Evolutionary conservation across 2,329 filamentous ascomycete genomes (phyloP).

Genomic region (Ceratocystis ficicola): DNA sequence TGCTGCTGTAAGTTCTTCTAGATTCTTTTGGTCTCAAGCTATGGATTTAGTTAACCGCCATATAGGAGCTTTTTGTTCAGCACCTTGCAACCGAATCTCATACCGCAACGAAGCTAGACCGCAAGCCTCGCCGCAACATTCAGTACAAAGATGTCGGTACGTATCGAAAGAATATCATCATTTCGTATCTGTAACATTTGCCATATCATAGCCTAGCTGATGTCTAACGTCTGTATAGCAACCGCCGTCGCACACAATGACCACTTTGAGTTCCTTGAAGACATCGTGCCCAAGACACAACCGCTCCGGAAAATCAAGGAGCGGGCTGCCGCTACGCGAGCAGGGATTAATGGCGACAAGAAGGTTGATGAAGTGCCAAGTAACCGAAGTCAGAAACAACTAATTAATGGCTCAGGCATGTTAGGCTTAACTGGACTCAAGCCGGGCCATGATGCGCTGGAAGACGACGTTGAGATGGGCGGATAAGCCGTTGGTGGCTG

Average conservation of each 20-base stretch:
- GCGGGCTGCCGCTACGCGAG: conserved; percentile 39
- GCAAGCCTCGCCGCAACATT: conserved; percentile 83
- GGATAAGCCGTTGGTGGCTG: conserved; percentile 34
- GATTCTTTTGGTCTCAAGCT: conserved; percentile 7
- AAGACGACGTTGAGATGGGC: conserved; percentile 44
- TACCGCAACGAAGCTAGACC: conserved; percentile 78
- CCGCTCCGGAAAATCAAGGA: conserved; percentile 70
- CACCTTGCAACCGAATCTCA: conserved; percentile 76
- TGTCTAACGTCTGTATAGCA: conserved; percentile 35
- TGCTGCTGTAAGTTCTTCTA: conserved; percentile 52
- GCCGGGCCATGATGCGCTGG: conserved; percentile 33
- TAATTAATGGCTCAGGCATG: conserved; percentile 23
- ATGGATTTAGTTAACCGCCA: conserved; percentile 18
- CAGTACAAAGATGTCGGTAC: conserved; percentile 88
- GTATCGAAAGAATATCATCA: conserved; percentile 23
- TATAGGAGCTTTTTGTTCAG: conserved; percentile 85
- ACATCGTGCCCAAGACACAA: conserved; percentile 77
- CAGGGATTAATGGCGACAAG: conserved; percentile 36
- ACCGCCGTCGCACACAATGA: conserved; percentile 78
- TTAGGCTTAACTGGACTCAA: conserved; percentile 31
- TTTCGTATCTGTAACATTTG: background rate
- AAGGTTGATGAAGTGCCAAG: conserved; percentile 2
- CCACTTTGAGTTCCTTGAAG: conserved; percentile 86
- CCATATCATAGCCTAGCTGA: background rate
- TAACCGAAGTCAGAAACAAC: conserved; percentile 22